Percentiles rank a stretch among this genome's conserved stretches.
Evolutionary conservation across 2,329 filamentous ascomycete genomes (phyloP).

Genomic region (Aspergillus caelatus): DNA sequence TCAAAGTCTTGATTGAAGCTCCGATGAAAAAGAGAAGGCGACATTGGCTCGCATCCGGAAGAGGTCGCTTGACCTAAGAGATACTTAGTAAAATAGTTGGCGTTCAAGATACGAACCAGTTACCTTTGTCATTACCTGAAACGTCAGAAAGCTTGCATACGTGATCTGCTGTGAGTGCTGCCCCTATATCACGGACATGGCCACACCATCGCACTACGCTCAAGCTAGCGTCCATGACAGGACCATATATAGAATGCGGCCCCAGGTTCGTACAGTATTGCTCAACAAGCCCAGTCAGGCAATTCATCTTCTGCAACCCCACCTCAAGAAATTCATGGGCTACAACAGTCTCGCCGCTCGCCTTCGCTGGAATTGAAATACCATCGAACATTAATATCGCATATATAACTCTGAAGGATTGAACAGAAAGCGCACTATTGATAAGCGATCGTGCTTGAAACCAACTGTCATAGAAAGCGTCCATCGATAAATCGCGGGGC

Average conservation of each 20-base stretch:
- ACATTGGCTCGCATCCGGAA: background rate
- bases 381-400: constrained; percentile 27
- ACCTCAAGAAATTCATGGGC: constrained; percentile 20
- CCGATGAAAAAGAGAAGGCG: background rate
- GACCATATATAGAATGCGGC: constrained; percentile 20
- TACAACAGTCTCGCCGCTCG: background rate
- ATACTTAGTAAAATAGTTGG: background rate
- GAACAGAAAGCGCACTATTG: constrained; percentile 9
- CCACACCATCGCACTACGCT: constrained; percentile 25
- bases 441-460: constrained; percentile 16
- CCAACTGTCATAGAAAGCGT: constrained; percentile 24
- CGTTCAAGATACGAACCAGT: background rate
- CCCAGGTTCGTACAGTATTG: constrained; percentile 24
- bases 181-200: constrained; percentile 29
- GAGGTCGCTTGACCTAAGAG: background rate
- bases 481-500: background rate
- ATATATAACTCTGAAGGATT: constrained; percentile 25
- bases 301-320: constrained; percentile 19
- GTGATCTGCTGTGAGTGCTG: constrained; percentile 19
- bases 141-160: constrained; percentile 18
- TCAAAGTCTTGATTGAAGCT: constrained; percentile 6
- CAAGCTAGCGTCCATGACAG: constrained; percentile 23
- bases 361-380: constrained; percentile 20
- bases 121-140: constrained; percentile 9
- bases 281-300: constrained; percentile 19